phyloP scores from a whole-genome alignment of 129 eudicot genomes.

The sunflower (Helianthus annuus) region DNA sequence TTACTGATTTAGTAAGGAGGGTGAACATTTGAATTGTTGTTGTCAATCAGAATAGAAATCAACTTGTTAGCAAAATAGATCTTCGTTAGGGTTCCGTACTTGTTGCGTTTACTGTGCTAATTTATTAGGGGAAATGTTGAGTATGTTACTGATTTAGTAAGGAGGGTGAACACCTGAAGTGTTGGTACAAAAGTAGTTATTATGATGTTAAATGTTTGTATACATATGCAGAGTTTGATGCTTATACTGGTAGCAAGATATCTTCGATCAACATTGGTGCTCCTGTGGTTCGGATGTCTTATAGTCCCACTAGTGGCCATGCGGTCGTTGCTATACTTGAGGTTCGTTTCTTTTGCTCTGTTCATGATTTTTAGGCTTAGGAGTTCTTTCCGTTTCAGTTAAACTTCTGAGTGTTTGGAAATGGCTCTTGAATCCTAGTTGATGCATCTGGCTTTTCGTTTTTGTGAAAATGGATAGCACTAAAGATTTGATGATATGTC shows the following conservation, averaged over 20 bases:
- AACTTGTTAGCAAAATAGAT: slow-evolving; percentile 17
- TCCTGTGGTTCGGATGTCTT: slow-evolving; percentile 90
- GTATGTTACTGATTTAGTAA: too few relatives aligned
- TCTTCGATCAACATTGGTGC: slow-evolving; percentile 90
- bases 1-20: too few relatives aligned
- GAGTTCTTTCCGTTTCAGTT: slow-evolving; percentile 7
- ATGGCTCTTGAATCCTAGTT: slow-evolving; percentile 8
- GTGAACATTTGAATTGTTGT: too few relatives aligned
- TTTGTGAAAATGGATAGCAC: background rate
- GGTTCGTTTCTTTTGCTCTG: slow-evolving; percentile 48
- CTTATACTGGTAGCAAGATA: slow-evolving; percentile 91
- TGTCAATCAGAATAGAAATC: slow-evolving; percentile 8
- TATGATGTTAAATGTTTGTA: background rate
- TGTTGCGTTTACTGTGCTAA: background rate
- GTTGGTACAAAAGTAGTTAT: background rate
- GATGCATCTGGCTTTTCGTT: slow-evolving; percentile 9
- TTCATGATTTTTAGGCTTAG: slow-evolving; percentile 1
- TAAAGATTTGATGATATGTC: slow-evolving; percentile 2
- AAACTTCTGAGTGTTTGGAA: slow-evolving; percentile 17
- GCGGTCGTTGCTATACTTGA: slow-evolving; percentile 87
- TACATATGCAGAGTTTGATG: slow-evolving; percentile 72
- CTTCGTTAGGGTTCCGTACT: background rate
- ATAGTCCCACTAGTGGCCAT: slow-evolving; percentile 90
- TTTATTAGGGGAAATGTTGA: background rate
- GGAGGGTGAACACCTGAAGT: slow-evolving; percentile 5